These are phyloP conservation scores for Adansonia rubrostipa DNA, from an alignment of 441 rosid species.

Conservation along the genomic window DNA sequence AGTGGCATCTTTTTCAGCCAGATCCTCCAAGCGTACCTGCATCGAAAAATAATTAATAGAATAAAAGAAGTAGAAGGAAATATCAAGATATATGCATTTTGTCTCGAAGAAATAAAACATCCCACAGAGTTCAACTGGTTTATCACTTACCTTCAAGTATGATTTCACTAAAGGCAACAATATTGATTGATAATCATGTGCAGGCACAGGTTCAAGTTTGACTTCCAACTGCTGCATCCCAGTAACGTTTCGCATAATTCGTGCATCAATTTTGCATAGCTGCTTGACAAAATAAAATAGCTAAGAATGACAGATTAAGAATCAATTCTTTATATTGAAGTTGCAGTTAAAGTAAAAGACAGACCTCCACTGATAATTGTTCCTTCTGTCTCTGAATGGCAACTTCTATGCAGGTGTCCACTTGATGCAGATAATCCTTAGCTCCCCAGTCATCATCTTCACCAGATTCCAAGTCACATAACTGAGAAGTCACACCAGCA, in stretches of 20 bases:
- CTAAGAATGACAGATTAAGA: conserved; percentile 28
- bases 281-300: conserved; percentile 46
- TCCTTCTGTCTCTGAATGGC: conserved; percentile 85
- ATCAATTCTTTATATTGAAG: conserved; percentile 24
- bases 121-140: conserved; percentile 25
- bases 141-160: conserved; percentile 75
- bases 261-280: conserved; percentile 88
- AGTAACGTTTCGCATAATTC: conserved; percentile 66
- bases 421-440: conserved; percentile 67
- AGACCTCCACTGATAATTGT: conserved; percentile 77
- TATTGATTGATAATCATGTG: conserved; percentile 64
- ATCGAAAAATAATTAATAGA: conserved; percentile 29
- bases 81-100: conserved; percentile 19
- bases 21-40: conserved; percentile 87
- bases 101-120: conserved; percentile 11
- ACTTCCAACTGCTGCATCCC: conserved; percentile 87
- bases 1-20: conserved; percentile 93
- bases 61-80: conserved; percentile 24
- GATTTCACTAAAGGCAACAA: conserved; percentile 76
- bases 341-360: conserved; percentile 31
- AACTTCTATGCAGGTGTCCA: conserved; percentile 75
- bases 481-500: conserved; percentile 62
- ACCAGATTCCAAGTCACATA: conserved; percentile 84
- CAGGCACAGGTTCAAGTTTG: conserved; percentile 77
- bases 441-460: conserved; percentile 77